phyloP scores from a whole-genome alignment of 2,329 filamentous ascomycete species.

The Lachnellula hyalina region DNA sequence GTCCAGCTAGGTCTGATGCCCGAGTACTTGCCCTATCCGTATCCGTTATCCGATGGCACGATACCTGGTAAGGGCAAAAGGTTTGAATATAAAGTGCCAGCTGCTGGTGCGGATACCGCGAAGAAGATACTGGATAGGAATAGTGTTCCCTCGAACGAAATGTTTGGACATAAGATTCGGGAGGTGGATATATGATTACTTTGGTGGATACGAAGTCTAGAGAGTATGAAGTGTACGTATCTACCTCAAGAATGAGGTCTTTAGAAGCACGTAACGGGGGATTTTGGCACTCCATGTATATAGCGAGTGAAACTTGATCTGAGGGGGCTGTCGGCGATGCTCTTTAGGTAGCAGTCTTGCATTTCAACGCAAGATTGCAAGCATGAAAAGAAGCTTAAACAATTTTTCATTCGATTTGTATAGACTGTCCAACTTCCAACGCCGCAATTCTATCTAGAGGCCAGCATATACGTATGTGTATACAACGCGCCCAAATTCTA shows the following conservation, averaged over 20 bases:
- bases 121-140: conserved; percentile 44
- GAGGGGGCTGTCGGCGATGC: too few species aligned
- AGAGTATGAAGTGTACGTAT: neutral
- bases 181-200: conserved; percentile 27
- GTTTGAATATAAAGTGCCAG: conserved; percentile 56
- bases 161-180: conserved; percentile 36
- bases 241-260: neutral
- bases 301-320: too few species aligned
- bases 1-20: conserved; percentile 54
- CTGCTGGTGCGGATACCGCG: conserved; percentile 50
- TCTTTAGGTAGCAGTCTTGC: too few species aligned
- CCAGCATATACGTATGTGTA: too few species aligned
- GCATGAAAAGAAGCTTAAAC: too few species aligned
- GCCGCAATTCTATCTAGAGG: too few species aligned
- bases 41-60: conserved; percentile 36
- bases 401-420: too few species aligned
- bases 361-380: too few species aligned
- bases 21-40: conserved; percentile 38
- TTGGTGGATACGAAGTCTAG: neutral
- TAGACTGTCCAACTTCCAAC: too few species aligned
- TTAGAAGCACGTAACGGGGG: too few species aligned
- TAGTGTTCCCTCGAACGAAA: conserved; percentile 49
- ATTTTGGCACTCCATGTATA: too few species aligned
- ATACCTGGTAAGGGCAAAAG: conserved; percentile 31
- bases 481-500: too few species aligned